A percentile compares a stretch with the other conserved stretches of the same genome.
Conservation (phyloP, 2,329 filamentous ascomycete genomes). For the Ophiostoma fasciatum region DNA sequence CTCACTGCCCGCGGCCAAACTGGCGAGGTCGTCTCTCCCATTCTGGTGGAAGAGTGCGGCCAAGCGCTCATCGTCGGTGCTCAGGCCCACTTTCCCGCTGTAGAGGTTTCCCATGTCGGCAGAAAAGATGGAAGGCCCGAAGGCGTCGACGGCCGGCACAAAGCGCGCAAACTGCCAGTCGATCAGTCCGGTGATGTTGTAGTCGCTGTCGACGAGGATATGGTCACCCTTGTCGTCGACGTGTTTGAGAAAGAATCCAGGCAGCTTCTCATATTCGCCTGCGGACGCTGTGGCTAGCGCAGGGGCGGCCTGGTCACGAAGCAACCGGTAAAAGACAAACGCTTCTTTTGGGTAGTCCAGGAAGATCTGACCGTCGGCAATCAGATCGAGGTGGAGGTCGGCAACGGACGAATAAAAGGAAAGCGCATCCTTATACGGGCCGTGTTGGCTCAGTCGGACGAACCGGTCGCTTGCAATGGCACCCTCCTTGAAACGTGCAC, state of each 20-base stretch:
- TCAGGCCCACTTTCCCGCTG: background rate
- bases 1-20: background rate
- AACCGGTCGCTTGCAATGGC: constrained; percentile 4
- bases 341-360: background rate
- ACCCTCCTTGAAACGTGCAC: background rate
- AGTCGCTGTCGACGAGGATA: constrained; percentile 1
- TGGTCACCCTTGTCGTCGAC: constrained; percentile 7
- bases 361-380: background rate
- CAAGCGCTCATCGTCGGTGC: background rate
- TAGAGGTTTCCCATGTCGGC: background rate
- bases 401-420: background rate
- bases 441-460: background rate
- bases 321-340: background rate
- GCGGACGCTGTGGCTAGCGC: background rate
- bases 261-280: background rate
- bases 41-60: background rate
- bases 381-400: background rate
- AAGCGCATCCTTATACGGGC: background rate
- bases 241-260: constrained; percentile 1
- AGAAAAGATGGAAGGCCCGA: background rate
- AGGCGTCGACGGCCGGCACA: background rate
- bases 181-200: constrained; percentile 2
- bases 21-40: background rate
- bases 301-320: background rate
- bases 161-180: constrained; percentile 3